phyloP scores from a whole-genome alignment of 495 filamentous ascomycete genomes.

The Hypoxylon perforatum region DNA sequence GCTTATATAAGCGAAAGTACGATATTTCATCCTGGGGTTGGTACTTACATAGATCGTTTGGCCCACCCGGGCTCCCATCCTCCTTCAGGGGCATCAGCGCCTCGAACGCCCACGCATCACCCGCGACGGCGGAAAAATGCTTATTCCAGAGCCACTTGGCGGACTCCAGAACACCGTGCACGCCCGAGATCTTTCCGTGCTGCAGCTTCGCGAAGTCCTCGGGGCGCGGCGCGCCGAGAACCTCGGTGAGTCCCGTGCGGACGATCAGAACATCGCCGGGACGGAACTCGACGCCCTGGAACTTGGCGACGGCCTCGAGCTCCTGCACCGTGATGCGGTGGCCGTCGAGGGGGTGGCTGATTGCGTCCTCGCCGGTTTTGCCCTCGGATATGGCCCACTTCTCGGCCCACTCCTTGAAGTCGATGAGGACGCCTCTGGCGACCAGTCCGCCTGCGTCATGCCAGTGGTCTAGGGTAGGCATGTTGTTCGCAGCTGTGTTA shows the following conservation, averaged over 20 bases:
- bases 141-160: constrained; percentile 67
- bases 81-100: constrained; percentile 49
- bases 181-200: constrained; percentile 42
- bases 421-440: constrained; percentile 68
- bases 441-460: constrained; percentile 61
- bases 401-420: constrained; percentile 59
- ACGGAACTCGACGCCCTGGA: constrained; percentile 67
- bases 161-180: constrained; percentile 67
- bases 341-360: constrained; percentile 66
- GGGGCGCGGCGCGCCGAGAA: constrained; percentile 58
- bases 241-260: constrained; percentile 72
- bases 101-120: constrained; percentile 63
- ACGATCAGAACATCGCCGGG: constrained; percentile 73
- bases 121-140: constrained; percentile 64
- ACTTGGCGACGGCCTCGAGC: constrained; percentile 67
- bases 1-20: background rate
- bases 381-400: constrained; percentile 54
- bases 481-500: constrained; percentile 41
- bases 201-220: constrained; percentile 61
- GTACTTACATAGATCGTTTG: constrained; percentile 50
- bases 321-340: constrained; percentile 70
- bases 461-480: constrained; percentile 57
- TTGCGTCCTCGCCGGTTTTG: constrained; percentile 34
- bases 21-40: constrained; percentile 2
- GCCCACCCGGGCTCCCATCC: constrained; percentile 41